Conservation (phyloP, 164 flowering plant genomes). For the Dillenia turbinata region DNA sequence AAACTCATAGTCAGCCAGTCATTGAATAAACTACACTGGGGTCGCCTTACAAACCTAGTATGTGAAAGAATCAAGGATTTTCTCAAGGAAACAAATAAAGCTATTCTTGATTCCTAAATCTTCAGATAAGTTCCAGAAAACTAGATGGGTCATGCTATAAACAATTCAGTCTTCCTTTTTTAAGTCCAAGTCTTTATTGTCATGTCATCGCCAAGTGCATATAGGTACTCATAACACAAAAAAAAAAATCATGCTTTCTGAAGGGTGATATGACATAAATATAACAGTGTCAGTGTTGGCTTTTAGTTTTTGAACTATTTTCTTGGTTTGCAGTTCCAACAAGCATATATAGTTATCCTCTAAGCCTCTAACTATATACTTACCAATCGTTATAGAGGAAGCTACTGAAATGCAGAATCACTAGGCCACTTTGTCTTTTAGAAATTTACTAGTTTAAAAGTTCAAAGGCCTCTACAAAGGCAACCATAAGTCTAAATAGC, state of each 20-base stretch:
- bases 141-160: background rate
- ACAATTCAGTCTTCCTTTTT: conserved; percentile 12
- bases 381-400: conserved; percentile 54
- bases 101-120: too few relatives aligned
- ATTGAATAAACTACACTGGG: too few relatives aligned
- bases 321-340: conserved; percentile 62
- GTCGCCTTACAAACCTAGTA: too few relatives aligned
- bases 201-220: conserved; percentile 43
- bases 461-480: conserved; percentile 61
- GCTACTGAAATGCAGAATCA: conserved; percentile 50
- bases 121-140: too few relatives aligned
- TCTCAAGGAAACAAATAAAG: too few relatives aligned
- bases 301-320: conserved; percentile 61
- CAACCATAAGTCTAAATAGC: background rate
- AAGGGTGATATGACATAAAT: conserved; percentile 61
- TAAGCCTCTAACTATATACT: conserved; percentile 56
- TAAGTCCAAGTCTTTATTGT: conserved; percentile 55
- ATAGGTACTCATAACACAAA: conserved; percentile 17
- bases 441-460: conserved; percentile 45
- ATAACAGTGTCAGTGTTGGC: conserved; percentile 57
- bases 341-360: conserved; percentile 61
- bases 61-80: too few relatives aligned
- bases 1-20: too few relatives aligned
- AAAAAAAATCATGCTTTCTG: conserved; percentile 55
- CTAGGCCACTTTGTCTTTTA: conserved; percentile 63